Conservation (phyloP, 2,329 filamentous ascomycete genomes). For the Sclerotiophoma versabilis region DNA sequence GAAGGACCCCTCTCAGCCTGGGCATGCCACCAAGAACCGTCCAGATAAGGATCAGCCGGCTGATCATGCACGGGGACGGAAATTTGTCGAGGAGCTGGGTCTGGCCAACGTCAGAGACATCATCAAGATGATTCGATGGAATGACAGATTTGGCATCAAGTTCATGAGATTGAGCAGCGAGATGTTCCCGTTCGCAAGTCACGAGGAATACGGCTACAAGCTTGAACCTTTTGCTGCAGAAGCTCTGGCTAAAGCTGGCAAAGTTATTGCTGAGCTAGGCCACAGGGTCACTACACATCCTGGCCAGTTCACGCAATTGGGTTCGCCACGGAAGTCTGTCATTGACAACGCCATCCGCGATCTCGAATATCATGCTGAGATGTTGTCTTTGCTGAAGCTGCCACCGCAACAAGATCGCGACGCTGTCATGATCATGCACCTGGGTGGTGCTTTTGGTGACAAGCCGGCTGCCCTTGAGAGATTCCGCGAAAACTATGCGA, state of each 20-base stretch:
- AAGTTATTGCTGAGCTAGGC: constrained; percentile 76
- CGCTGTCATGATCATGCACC: constrained; percentile 92
- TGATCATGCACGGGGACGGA: constrained; percentile 70
- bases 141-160: constrained; percentile 87
- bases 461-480: constrained; percentile 79
- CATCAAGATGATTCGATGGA: constrained; percentile 87
- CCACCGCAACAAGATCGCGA: constrained; percentile 81
- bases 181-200: constrained; percentile 96
- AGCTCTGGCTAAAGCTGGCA: constrained; percentile 76
- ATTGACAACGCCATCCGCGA: constrained; percentile 80
- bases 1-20: constrained; percentile 74
- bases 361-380: constrained; percentile 85
- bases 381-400: constrained; percentile 78
- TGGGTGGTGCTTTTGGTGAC: constrained; percentile 90
- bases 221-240: constrained; percentile 83
- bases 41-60: constrained; percentile 77
- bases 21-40: constrained; percentile 84
- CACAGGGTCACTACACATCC: constrained; percentile 91
- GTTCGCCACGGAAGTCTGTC: constrained; percentile 79
- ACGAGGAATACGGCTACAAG: constrained; percentile 84
- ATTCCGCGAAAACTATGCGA: constrained; percentile 77
- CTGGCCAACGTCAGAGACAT: constrained; percentile 85
- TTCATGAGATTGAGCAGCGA: constrained; percentile 93
- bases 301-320: constrained; percentile 88
- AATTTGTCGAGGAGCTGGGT: constrained; percentile 78